Base-by-base conservation (phyloP, 2,329 filamentous ascomycete genomes). In the Clarireedia paspali region DNA sequence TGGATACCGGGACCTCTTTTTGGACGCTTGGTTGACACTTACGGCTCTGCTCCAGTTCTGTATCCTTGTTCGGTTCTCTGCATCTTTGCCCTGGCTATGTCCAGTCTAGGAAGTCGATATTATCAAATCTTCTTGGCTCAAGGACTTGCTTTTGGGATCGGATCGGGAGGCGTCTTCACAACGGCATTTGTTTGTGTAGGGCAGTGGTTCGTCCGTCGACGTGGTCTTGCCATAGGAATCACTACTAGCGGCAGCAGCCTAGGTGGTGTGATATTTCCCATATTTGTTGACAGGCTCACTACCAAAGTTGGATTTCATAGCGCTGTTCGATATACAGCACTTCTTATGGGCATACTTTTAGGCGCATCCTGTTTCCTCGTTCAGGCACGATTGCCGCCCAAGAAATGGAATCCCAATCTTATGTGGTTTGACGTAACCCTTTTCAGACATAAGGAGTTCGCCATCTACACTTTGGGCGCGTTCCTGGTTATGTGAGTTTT, bases 11-110 rank as follows among this genome's bases (percentile, higher is more conserved):
- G 83, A 0, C 81, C 82, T 0, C 62, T 87, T 7, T 76, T 85
- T 14, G 85, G 85, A 1, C 79, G 77, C 44, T 46, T 85, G 0
- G 84, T 78, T 59, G 85, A 89, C 63, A 78, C 73, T 49, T 79
- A 82, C 55, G 85, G 85, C 0, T 82, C 84, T 0, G 75, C 77
- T 20, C 75, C 71, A 42, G 68, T 88, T 1, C 65, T 85, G 1
- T 39, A 81, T 1, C 65, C 67, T 10, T 81, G 82, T 17, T 77
- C 73, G 0, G 67, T 84, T 50, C 65, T 82, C 24, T 78, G 83
- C 51, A 76, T 85, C 6, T 78, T 85, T 55, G 78, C 79, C 1
- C 63, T 86, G 6, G 83, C 85, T 77, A 83, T 85, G 80, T 74
- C 79, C 0, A 78, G 74, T n/a, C 68, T 86, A 57, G 82, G 73